These are phyloP conservation scores for Dictyostelium discoideum DNA, from an alignment of 78 protist genomes.

Conservation along the genomic window DNA sequence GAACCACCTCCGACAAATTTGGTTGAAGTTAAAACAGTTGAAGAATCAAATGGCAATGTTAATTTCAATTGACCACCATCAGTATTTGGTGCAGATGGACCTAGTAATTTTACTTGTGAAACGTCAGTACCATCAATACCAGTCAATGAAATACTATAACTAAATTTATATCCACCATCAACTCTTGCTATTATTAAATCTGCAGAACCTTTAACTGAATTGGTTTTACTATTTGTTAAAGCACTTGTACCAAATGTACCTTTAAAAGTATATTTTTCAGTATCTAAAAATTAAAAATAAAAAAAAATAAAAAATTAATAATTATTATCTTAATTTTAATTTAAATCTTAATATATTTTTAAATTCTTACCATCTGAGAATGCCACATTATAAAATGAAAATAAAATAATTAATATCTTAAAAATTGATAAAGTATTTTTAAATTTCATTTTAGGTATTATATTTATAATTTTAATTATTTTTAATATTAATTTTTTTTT, in stretches of 20 bases:
- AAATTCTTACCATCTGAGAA: neutral
- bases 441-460: neutral
- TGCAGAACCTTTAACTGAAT: neutral
- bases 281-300: neutral
- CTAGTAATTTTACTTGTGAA: neutral
- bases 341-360: neutral
- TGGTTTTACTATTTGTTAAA: neutral
- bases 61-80: neutral
- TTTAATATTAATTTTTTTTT: neutral
- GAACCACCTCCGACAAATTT: neutral
- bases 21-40: neutral
- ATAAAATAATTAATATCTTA: neutral
- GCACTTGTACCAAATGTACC: neutral
- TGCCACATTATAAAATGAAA: neutral
- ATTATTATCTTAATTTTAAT: neutral
- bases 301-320: neutral
- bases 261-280: slow-evolving; percentile 13
- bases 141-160: neutral
- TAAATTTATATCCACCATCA: neutral
- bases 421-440: neutral
- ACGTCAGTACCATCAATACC: neutral
- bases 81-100: neutral
- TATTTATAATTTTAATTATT: too few relatives aligned
- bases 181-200: neutral
- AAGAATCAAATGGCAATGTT: neutral